These are phyloP conservation scores for Pseudocercospora pini-densiflorae DNA, from an alignment of 2,329 filamentous ascomycete genomes.

Conservation along the genomic window DNA sequence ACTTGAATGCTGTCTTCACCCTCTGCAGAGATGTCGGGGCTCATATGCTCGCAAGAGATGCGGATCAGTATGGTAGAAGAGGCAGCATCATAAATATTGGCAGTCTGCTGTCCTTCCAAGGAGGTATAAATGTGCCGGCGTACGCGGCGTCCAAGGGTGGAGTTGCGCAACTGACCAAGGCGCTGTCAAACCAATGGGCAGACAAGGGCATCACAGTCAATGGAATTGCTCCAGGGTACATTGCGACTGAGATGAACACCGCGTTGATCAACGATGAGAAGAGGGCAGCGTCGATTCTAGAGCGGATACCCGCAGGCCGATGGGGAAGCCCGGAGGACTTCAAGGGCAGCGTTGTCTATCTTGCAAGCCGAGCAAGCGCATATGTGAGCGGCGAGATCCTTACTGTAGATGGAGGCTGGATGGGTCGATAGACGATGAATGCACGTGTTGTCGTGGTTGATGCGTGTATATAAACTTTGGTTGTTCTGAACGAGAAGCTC, in stretches of 20 bases:
- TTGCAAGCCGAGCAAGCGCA: slow-evolving; percentile 75
- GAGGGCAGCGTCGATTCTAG: slow-evolving; percentile 73
- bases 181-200: slow-evolving; percentile 85
- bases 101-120: slow-evolving; percentile 80
- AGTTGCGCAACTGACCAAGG: slow-evolving; percentile 82
- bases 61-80: slow-evolving; percentile 57
- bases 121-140: slow-evolving; percentile 84
- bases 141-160: slow-evolving; percentile 88
- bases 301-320: slow-evolving; percentile 78
- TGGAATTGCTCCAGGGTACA: slow-evolving; percentile 87
- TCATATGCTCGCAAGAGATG: slow-evolving; percentile 69
- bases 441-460: background rate
- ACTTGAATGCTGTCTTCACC: slow-evolving; percentile 80
- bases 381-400: slow-evolving; percentile 84
- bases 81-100: slow-evolving; percentile 85
- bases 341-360: slow-evolving; percentile 77
- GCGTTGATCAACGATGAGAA: slow-evolving; percentile 75
- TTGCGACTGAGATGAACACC: slow-evolving; percentile 92
- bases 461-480: background rate
- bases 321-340: slow-evolving; percentile 89
- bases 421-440: slow-evolving; percentile 67
- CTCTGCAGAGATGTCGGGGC: slow-evolving; percentile 76
- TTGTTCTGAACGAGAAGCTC: background rate
- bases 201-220: slow-evolving; percentile 81
- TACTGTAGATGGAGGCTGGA: slow-evolving; percentile 87